These are phyloP conservation scores for Triadica sebifera DNA, from an alignment of 345 rosid genomes.

Conservation along the genomic window DNA sequence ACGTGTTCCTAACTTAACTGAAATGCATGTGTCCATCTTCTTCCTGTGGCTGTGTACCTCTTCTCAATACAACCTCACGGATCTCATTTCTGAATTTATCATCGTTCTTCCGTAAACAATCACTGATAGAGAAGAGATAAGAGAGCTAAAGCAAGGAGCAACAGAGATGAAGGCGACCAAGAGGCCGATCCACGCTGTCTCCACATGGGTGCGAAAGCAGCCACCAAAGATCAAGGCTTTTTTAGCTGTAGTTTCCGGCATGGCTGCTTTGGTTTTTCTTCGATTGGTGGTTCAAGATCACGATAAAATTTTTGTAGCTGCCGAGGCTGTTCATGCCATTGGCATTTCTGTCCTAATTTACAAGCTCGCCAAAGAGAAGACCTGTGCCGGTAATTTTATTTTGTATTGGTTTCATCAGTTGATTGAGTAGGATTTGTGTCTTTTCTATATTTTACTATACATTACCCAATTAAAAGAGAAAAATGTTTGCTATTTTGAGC, in stretches of 20 bases:
- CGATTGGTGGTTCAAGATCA: slow-evolving; percentile 91
- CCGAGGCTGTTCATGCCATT: slow-evolving; percentile 91
- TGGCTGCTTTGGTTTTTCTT: slow-evolving; percentile 80
- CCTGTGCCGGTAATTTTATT: slow-evolving; percentile 68
- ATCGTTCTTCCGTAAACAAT: background rate
- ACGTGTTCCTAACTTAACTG: slow-evolving; percentile 4
- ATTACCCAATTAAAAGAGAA: background rate
- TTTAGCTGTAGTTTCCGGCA: slow-evolving; percentile 81
- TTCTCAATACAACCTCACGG: background rate
- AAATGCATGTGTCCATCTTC: background rate
- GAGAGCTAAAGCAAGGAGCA: no score
- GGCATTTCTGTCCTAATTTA: slow-evolving; percentile 92
- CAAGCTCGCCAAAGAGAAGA: slow-evolving; percentile 89
- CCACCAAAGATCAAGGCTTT: slow-evolving; percentile 98
- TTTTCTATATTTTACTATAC: background rate
- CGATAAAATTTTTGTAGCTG: slow-evolving; percentile 94
- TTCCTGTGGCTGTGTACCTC: background rate
- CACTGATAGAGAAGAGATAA: background rate
- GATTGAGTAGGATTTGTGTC: background rate
- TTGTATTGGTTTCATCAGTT: background rate
- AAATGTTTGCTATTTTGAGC: background rate
- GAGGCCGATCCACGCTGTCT: slow-evolving; percentile 68
- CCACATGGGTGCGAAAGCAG: slow-evolving; percentile 85
- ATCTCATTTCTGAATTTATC: background rate
- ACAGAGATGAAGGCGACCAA: slow-evolving; percentile 50